phyloP scores from a whole-genome alignment of 2,329 filamentous ascomycete species.

The Purpureocillium lavendulum region DNA sequence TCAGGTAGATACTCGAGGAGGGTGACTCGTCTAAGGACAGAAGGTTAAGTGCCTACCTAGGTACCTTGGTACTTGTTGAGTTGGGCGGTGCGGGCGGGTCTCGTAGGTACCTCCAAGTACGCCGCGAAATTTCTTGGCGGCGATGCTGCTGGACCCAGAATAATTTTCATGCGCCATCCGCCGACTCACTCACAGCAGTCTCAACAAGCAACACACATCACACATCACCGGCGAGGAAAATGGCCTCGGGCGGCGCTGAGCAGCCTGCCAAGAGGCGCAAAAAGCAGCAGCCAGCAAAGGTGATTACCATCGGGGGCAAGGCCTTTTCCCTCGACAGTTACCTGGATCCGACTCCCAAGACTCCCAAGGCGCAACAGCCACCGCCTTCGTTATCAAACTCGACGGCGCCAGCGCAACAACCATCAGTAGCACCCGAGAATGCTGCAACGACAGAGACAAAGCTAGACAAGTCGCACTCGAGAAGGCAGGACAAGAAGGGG shows the following conservation, averaged over 20 bases:
- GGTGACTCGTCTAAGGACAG: too few species aligned
- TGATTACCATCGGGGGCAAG: conserved; percentile 39
- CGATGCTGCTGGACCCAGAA: too few species aligned
- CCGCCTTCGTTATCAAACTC: neutral
- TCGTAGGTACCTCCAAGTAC: too few species aligned
- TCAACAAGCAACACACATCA: neutral
- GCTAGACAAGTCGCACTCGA: too few species aligned
- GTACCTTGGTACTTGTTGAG: too few species aligned
- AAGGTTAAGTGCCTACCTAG: too few species aligned
- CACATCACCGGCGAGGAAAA: neutral
- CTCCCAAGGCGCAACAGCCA: conserved; percentile 7
- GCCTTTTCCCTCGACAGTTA: conserved; percentile 42
- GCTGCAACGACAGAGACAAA: neutral
- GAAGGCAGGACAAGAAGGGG: too few species aligned
- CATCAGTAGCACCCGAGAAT: conserved; percentile 1
- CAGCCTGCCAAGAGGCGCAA: conserved; percentile 30
- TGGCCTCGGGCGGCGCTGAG: conserved; percentile 3
- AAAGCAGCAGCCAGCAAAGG: conserved; percentile 19
- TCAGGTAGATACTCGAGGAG: too few species aligned
- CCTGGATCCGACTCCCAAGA: conserved; percentile 26
- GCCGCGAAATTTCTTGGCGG: too few species aligned
- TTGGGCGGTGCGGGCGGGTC: too few species aligned
- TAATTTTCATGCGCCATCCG: too few species aligned
- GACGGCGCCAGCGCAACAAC: neutral
- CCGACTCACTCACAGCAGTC: neutral